phyloP scores from a whole-genome alignment of 73 alveolate species.

The Paramecium primaurelia region DNA sequence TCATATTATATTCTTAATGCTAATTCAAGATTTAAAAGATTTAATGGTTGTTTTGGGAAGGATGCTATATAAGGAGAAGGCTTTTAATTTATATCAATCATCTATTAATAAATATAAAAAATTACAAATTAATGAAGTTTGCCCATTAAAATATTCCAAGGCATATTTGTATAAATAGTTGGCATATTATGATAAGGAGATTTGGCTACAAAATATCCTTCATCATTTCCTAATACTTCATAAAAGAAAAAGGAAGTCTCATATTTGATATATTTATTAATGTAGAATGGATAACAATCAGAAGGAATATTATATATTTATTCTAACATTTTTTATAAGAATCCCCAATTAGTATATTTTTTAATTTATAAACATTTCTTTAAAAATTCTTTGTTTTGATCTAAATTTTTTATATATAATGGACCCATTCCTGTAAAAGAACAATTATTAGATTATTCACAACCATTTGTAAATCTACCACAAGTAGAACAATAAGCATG shows the following conservation, averaged over 20 bases:
- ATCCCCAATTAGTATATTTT: background rate
- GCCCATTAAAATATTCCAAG: background rate
- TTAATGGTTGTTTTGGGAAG: background rate
- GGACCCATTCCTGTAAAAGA: background rate
- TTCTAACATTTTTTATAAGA: background rate
- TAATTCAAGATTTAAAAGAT: background rate
- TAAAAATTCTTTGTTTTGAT: background rate
- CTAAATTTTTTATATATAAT: background rate
- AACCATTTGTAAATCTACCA: background rate
- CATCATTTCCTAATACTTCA: background rate
- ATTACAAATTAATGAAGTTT: background rate
- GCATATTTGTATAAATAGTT: background rate
- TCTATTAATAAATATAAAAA: background rate
- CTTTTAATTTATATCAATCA: background rate
- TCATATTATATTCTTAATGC: background rate
- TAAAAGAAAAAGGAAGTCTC: background rate
- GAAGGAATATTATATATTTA: background rate
- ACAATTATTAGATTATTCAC: background rate
- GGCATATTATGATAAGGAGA: constrained; percentile 28
- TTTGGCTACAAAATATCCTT: background rate
- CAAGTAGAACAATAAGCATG: background rate
- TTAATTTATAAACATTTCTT: background rate
- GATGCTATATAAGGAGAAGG: background rate
- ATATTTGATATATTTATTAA: background rate
- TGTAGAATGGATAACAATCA: background rate